These are phyloP conservation scores for Aureobasidium sp. DNA, from an alignment of 2,329 filamentous ascomycete genomes.

Conservation along the genomic window DNA sequence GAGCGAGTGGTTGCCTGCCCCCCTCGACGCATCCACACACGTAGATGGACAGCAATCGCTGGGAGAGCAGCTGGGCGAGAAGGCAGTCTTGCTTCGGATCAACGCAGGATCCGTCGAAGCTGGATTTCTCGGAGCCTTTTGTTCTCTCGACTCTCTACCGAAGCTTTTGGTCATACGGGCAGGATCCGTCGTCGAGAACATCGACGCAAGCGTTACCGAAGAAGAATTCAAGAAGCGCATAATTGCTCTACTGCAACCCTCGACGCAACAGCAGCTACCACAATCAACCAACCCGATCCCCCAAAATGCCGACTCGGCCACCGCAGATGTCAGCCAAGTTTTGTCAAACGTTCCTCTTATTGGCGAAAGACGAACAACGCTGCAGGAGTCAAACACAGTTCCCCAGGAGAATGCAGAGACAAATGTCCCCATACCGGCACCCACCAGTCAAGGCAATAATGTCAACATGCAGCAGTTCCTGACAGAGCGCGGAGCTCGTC, in stretches of 20 bases:
- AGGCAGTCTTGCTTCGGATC: constrained; percentile 65
- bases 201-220: constrained; percentile 14
- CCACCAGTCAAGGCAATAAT: background rate
- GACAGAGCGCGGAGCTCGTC: constrained; percentile 4
- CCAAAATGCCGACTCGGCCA: background rate
- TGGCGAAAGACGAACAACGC: constrained; percentile 2
- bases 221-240: constrained; percentile 23
- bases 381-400: background rate
- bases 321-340: constrained; percentile 10
- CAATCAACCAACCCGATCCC: background rate
- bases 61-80: constrained; percentile 46
- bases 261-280: background rate
- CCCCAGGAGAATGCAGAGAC: constrained; percentile 3
- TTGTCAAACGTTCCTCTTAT: constrained; percentile 4
- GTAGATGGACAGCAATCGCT: constrained; percentile 9
- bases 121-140: constrained; percentile 73
- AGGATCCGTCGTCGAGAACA: constrained; percentile 16
- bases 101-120: constrained; percentile 71
- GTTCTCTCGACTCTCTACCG: constrained; percentile 70
- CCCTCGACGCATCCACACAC: background rate
- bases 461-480: constrained; percentile 11
- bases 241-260: background rate
- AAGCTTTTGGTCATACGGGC: constrained; percentile 63
- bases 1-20: constrained; percentile 25
- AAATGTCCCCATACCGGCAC: constrained; percentile 7